Evolutionary conservation across 805 yeast genomes (phyloP).

Genomic region (Blastobotrys terrestris): DNA sequence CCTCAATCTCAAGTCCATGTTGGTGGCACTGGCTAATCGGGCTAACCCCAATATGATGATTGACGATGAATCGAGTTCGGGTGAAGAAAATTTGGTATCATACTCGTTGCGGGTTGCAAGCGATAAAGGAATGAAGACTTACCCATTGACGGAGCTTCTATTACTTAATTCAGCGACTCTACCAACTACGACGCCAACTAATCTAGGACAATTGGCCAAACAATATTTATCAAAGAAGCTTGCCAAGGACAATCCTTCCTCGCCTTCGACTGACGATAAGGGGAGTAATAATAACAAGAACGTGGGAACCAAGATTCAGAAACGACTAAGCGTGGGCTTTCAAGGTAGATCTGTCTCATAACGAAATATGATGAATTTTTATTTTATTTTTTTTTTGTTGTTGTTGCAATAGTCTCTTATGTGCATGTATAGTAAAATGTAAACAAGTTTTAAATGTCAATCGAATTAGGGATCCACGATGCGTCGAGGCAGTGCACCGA

Average conservation of each 20-base stretch:
- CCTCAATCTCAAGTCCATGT: slow-evolving; percentile 25
- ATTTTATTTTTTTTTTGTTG: no score
- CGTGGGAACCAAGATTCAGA: not conserved
- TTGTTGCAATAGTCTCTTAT: no score
- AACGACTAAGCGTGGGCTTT: slow-evolving; percentile 4
- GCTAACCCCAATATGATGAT: slow-evolving; percentile 31
- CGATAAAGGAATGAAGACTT: slow-evolving; percentile 25
- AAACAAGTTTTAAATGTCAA: not conserved
- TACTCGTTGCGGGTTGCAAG: slow-evolving; percentile 24
- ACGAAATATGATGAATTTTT: no score
- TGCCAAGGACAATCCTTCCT: not conserved
- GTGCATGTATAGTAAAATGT: not conserved
- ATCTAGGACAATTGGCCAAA: slow-evolving; percentile 1
- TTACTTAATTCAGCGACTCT: slow-evolving; percentile 33
- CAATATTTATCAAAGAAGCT: slow-evolving; percentile 1
- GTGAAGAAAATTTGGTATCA: slow-evolving; percentile 29
- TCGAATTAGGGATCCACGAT: not conserved
- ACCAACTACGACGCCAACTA: slow-evolving; percentile 11
- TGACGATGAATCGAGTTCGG: slow-evolving; percentile 13
- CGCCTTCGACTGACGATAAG: not conserved
- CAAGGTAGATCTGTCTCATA: not conserved
- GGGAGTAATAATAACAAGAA: not conserved
- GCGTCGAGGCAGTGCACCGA: not conserved
- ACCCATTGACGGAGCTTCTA: slow-evolving; percentile 35
- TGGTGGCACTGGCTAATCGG: slow-evolving; percentile 34